Conservation (phyloP, 768 basidiomycete genomes). For the Hirschioporus abietinus region DNA sequence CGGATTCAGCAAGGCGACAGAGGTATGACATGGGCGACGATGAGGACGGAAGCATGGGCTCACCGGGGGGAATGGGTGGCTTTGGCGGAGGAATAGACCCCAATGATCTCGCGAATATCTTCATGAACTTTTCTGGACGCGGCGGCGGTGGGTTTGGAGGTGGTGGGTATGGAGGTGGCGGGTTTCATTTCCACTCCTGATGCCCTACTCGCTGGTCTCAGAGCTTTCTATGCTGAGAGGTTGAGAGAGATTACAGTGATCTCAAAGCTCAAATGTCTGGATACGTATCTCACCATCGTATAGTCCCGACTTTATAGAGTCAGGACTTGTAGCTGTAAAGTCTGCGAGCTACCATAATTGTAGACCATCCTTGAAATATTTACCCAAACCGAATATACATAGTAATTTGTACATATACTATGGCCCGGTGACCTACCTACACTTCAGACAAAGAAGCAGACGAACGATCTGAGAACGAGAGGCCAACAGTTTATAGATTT, state of each 20-base stretch:
- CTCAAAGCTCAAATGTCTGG: not conserved
- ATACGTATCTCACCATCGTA: not conserved
- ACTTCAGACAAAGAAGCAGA: too few relatives aligned
- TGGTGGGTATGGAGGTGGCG: too few relatives aligned
- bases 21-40: slow-evolving; percentile 83
- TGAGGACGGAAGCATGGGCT: slow-evolving; percentile 51
- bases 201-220: not conserved
- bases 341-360: too few relatives aligned
- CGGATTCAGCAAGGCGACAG: slow-evolving; percentile 64
- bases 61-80: slow-evolving; percentile 29
- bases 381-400: too few relatives aligned
- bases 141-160: slow-evolving; percentile 2
- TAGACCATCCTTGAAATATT: too few relatives aligned
- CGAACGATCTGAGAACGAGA: too few relatives aligned
- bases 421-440: too few relatives aligned
- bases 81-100: slow-evolving; percentile 27
- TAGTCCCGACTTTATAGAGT: too few relatives aligned
- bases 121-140: slow-evolving; percentile 20
- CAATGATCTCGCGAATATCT: slow-evolving; percentile 57
- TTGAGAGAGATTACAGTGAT: not conserved
- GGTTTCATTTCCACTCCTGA: not conserved
- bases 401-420: too few relatives aligned
- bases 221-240: not conserved
- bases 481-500: too few relatives aligned
- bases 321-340: too few relatives aligned